Evolutionary conservation across 2,329 filamentous ascomycete genomes (phyloP), one percentile per base, ranked within the genome.

Genomic region (Apiospora sp.): DNA sequence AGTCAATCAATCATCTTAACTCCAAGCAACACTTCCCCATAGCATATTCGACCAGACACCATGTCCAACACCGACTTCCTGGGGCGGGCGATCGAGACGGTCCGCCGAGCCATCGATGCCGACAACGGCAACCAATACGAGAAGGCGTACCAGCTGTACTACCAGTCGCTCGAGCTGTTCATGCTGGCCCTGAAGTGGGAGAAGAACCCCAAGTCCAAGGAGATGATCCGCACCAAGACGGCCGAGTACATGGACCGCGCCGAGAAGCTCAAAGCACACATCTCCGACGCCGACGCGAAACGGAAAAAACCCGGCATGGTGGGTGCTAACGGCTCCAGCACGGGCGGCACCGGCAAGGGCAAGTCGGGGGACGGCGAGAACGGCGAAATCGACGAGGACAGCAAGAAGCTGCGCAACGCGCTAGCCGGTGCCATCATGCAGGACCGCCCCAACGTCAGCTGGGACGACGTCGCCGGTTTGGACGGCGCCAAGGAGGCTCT

Each of bases 151-250:
- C 94, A 98, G 81, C 89, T 93, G 75, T 99, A 99, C 90, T 98
- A 98, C 87, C 92, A 94, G 77, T 92, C 96, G 70, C 93, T 99
- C 78, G 96, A 99, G 85, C 91, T 98, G 73, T 99, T 98, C 88
- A 98, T 99, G 93, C 93, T 98, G 74, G 96, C 96, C 46, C 89
- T 99, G 74, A 99, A 99, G 88, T 99, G 96, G 96, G 96, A 99
- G 87, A 99, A 98, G 90, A 98, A 98, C 86, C 92, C 93, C 75
- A 96, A 95, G 79, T 95, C 94, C 75, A 98, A 98, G 87, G 95
- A 97, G 81, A 97, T 98, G 90, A 98, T 99, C 83, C 93, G 96
- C 78, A 91, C 93, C 78, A 98, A 98, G 87, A 95, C 95, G 27
- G 93, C 89, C 78, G 96, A 98, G 82, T 99, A 99, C 87, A 98